Evolutionary conservation across 2,329 filamentous ascomycete genomes (phyloP).

Genomic region (Ophiocordyceps camponoti-leonardi): DNA sequence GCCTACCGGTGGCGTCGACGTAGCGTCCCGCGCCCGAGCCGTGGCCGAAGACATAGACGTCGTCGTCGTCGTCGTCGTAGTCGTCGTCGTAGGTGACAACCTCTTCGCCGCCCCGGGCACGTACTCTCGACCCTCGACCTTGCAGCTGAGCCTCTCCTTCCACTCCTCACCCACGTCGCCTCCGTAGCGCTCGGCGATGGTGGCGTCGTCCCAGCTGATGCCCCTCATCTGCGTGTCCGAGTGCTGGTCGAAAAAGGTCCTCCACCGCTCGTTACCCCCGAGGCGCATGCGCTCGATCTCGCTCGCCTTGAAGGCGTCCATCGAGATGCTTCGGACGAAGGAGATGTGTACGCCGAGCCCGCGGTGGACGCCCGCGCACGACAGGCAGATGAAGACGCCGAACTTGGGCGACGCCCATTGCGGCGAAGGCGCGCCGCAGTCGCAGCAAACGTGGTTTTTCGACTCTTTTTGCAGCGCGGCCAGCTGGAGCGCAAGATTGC

Average conservation of each 20-base stretch:
- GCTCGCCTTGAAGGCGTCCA: slow-evolving; percentile 91
- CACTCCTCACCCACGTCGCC: slow-evolving; percentile 86
- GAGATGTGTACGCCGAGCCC: slow-evolving; percentile 95
- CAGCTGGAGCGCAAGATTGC: no score
- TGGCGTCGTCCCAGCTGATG: slow-evolving; percentile 67
- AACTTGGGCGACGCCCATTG: slow-evolving; percentile 99
- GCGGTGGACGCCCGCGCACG: slow-evolving; percentile 86
- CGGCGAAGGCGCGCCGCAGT: slow-evolving; percentile 87
- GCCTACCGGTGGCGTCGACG: slow-evolving; percentile 19
- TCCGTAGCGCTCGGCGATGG: slow-evolving; percentile 79
- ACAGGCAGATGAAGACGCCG: slow-evolving; percentile 95
- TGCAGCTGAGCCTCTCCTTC: slow-evolving; percentile 76
- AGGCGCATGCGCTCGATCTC: slow-evolving; percentile 90
- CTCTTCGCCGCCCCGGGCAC: slow-evolving; percentile 49
- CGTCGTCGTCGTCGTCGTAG: slow-evolving; percentile 15
- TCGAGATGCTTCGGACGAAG: slow-evolving; percentile 92
- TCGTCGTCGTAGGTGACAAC: slow-evolving; percentile 11
- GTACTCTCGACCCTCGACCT: slow-evolving; percentile 78
- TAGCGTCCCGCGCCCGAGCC: slow-evolving; percentile 3
- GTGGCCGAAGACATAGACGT: slow-evolving; percentile 16
- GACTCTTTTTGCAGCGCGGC: slow-evolving; percentile 80
- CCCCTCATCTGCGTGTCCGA: slow-evolving; percentile 48
- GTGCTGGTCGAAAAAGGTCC: slow-evolving; percentile 67
- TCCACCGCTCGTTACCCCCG: slow-evolving; percentile 80
- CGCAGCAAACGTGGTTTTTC: slow-evolving; percentile 80